Evolutionary conservation across 768 basidiomycete genomes (phyloP).

Genomic region (Cystobasidium onofrii): DNA sequence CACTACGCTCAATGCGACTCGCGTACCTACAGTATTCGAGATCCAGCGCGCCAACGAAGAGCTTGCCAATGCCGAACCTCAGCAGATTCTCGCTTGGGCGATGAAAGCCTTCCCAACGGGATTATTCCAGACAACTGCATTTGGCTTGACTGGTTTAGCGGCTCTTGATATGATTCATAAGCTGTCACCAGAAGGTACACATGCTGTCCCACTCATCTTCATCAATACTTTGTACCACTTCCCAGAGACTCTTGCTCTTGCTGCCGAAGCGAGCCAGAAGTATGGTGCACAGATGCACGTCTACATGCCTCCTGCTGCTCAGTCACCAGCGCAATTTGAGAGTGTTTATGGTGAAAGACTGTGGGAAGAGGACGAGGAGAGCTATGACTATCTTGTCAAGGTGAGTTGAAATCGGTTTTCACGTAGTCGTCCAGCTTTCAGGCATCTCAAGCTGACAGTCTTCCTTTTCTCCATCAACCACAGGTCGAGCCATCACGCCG

Average conservation of each 20-base stretch:
- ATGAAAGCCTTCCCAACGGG: conserved; percentile 61
- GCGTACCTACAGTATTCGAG: neutral
- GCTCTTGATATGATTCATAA: conserved; percentile 90
- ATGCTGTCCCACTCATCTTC: conserved; percentile 72
- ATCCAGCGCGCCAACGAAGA: conserved; percentile 58
- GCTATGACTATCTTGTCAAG: conserved; percentile 89
- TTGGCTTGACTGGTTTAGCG: conserved; percentile 88
- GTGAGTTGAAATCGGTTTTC: conserved; percentile 47
- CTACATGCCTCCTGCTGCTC: conserved; percentile 67
- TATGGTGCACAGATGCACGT: conserved; percentile 68
- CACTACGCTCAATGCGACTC: neutral
- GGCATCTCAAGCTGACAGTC: neutral
- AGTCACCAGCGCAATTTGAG: conserved; percentile 66
- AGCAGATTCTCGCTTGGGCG: conserved; percentile 80
- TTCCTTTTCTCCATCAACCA: neutral
- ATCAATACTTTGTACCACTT: conserved; percentile 96
- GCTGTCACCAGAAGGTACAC: conserved; percentile 46
- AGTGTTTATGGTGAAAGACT: conserved; percentile 64
- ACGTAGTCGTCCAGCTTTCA: neutral
- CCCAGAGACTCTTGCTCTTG: conserved; percentile 77
- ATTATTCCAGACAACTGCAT: conserved; percentile 88
- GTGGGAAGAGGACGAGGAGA: conserved; percentile 79
- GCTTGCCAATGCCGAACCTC: conserved; percentile 63
- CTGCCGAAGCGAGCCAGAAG: conserved; percentile 65
- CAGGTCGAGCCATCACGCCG: conserved; percentile 88